These are phyloP conservation scores for Glycine tomentella DNA, from an alignment of 306 rosid species.

Conservation along the genomic window DNA sequence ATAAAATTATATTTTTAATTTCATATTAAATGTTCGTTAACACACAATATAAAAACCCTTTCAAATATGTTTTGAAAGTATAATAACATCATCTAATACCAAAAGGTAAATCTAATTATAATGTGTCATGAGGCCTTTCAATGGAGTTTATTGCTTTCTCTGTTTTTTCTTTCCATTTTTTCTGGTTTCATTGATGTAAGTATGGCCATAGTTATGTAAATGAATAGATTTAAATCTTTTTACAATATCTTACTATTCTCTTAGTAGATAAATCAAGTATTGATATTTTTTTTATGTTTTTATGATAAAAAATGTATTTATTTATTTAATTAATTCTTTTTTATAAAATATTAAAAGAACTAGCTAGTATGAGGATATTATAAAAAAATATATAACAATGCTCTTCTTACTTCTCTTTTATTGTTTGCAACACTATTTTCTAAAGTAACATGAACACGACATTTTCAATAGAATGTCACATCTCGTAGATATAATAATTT, in stretches of 20 bases:
- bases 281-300: background rate
- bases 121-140: background rate
- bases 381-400: background rate
- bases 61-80: background rate
- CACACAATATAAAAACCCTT: background rate
- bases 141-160: background rate
- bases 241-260: background rate
- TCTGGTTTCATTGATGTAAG: background rate
- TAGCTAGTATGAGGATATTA: background rate
- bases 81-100: background rate
- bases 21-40: background rate
- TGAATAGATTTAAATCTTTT: background rate
- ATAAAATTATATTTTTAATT: background rate
- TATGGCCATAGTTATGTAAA: background rate
- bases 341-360: background rate
- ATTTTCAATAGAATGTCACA: background rate
- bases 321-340: background rate
- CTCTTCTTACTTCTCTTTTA: background rate
- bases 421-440: background rate
- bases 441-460: background rate
- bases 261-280: background rate
- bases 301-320: background rate
- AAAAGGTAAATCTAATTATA: background rate
- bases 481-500: slow-evolving; percentile 3
- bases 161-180: background rate